Conservation (phyloP, 441 rosid genomes). For the Aquilaria agallochum region DNA sequence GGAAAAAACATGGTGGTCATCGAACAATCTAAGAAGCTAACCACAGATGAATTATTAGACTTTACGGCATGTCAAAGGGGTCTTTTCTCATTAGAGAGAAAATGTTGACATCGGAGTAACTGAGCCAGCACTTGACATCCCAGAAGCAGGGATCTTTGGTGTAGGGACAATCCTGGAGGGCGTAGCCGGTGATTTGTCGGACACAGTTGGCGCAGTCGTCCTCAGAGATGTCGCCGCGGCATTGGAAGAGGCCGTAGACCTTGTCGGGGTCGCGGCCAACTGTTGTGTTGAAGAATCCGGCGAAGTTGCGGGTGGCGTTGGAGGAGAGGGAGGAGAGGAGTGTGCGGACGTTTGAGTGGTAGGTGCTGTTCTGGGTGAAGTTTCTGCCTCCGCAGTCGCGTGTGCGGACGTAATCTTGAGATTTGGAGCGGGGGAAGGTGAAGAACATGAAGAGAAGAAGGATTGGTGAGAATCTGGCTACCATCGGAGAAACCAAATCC, state of each 20-base stretch:
- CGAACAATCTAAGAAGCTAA: too few relatives aligned
- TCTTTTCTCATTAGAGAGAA: conserved; percentile 10
- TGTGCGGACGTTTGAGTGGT: conserved; percentile 1
- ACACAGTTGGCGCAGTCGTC: conserved; percentile 2
- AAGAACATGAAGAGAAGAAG: too few relatives aligned
- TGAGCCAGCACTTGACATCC: conserved; percentile 4
- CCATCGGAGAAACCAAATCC: too few relatives aligned
- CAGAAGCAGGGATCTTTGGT: conserved; percentile 1
- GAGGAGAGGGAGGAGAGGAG: conserved; percentile 6
- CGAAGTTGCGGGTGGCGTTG: neutral
- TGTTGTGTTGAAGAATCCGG: conserved; percentile 12
- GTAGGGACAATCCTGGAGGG: neutral
- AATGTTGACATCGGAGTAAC: conserved; percentile 6
- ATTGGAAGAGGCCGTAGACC: conserved; percentile 7
- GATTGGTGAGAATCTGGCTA: too few relatives aligned
- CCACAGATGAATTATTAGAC: too few relatives aligned
- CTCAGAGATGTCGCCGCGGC: conserved; percentile 5
- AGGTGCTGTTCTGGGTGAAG: conserved; percentile 8
- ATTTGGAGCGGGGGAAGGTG: too few relatives aligned
- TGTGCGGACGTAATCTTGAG: too few relatives aligned
- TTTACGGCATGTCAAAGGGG: neutral
- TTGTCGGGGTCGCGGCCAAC: neutral
- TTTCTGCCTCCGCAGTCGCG: too few relatives aligned
- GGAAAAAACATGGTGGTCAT: too few relatives aligned
- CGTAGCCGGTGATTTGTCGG: neutral